Evolutionary conservation across 2,329 filamentous ascomycete species (phyloP).

Genomic region (Exophiala sp.): DNA sequence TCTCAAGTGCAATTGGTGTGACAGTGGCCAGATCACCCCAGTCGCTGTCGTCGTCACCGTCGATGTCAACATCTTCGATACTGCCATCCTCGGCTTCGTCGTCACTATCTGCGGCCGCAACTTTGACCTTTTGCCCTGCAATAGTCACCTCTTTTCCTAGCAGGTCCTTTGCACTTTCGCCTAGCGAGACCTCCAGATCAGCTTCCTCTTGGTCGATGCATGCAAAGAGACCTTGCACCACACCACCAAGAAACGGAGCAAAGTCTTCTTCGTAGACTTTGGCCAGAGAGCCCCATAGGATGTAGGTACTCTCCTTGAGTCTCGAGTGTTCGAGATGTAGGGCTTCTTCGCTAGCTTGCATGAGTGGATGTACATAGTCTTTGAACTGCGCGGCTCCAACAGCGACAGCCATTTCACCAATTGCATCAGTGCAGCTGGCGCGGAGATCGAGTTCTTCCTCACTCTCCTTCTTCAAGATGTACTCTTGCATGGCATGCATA

Average conservation of each 20-base stretch:
- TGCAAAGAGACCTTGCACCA: slow-evolving; percentile 59
- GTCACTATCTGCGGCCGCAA: slow-evolving; percentile 59
- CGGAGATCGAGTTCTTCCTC: slow-evolving; percentile 87
- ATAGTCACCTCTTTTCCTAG: slow-evolving; percentile 70
- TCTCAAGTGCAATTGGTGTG: slow-evolving; percentile 86
- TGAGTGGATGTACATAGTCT: slow-evolving; percentile 82
- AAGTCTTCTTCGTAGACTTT: slow-evolving; percentile 77
- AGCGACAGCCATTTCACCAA: slow-evolving; percentile 85
- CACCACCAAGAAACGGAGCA: slow-evolving; percentile 43
- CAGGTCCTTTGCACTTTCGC: slow-evolving; percentile 66
- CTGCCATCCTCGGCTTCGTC: slow-evolving; percentile 53
- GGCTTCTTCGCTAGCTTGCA: slow-evolving; percentile 88
- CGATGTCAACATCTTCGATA: slow-evolving; percentile 50
- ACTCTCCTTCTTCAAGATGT: slow-evolving; percentile 76
- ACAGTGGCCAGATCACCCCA: slow-evolving; percentile 79
- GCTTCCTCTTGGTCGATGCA: slow-evolving; percentile 86
- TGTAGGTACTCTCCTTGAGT: slow-evolving; percentile 92
- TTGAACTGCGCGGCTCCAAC: slow-evolving; percentile 83
- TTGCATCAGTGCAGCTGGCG: slow-evolving; percentile 82
- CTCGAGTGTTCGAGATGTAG: slow-evolving; percentile 81
- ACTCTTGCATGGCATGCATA: slow-evolving; percentile 82
- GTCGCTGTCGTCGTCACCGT: slow-evolving; percentile 72
- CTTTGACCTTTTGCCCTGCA: slow-evolving; percentile 78
- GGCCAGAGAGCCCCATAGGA: slow-evolving; percentile 89
- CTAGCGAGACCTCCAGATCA: slow-evolving; percentile 69